Base-by-base conservation (phyloP, 768 basidiomycete genomes). In the Ramaria sp. region DNA sequence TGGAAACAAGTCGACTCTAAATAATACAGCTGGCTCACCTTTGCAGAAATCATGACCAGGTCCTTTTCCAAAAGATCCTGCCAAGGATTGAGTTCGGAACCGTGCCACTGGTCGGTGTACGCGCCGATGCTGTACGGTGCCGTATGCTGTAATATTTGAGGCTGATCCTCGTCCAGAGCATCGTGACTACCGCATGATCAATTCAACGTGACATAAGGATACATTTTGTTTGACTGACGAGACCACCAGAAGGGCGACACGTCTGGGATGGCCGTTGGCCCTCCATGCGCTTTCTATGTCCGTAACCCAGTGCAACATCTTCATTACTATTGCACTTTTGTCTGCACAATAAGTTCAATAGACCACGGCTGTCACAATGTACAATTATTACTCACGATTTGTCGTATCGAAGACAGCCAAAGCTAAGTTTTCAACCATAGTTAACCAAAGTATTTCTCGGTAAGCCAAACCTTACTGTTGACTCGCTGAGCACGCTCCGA, bases 1-100 rank as follows among this genome's bases (percentile, higher is more conserved):
- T 17, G 5, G 33, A 34, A 42, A 42, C 41, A 19, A 6, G 13
- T n/a, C 57, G 34, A 63, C 31, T 31, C 49, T 39, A 47, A 41
- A 15, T 33, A 10, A 53, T 34, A 50, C 50, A 51, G 9, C 13
- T 9, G 34, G 10, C 73, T 67, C 59, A 74, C 79, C 49, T 71
- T 67, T 4, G 71, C 66, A 22, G 73, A 65, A n/a, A 70, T 69
- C 39, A 80, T 65, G 43, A 78, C 62, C 19, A 77, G 67, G 57
- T 75, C 71, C 39, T 66, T 63, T 27, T 60, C 59, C 20, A 66
- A 59, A 4, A 72, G 54, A 43, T 60, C 59, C 12, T 57, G 53
- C 69, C 69, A 68, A 43, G 63, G 63, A 19, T 67, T 62, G 4
- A 57, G 17, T 41, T 64, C 66, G 33, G 65, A 64, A 9, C 38